Percentiles rank a stretch among this genome's conserved stretches.
Evolutionary conservation across 768 basidiomycete species (phyloP).

Genomic region (Tremella fuciformis): DNA sequence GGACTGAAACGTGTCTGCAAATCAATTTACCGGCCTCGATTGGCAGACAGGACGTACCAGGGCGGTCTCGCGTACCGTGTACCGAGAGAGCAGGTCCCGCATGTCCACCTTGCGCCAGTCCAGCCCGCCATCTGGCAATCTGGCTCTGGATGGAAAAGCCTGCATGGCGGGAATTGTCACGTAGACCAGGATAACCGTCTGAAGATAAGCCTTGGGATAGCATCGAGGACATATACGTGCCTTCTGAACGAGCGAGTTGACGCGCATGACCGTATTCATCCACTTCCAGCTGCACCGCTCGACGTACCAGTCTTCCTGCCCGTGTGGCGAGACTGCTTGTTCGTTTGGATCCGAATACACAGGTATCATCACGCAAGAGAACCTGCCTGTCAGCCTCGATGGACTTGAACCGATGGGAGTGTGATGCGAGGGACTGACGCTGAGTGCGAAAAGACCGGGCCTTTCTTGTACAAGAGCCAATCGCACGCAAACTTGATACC

Average conservation of each 20-base stretch:
- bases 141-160: slow-evolving; percentile 46
- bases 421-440: slow-evolving; percentile 62
- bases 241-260: slow-evolving; percentile 96
- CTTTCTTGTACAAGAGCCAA: slow-evolving; percentile 87
- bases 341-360: slow-evolving; percentile 82
- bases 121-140: slow-evolving; percentile 38
- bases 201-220: slow-evolving; percentile 12
- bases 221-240: slow-evolving; percentile 54
- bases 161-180: slow-evolving; percentile 79
- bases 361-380: slow-evolving; percentile 84
- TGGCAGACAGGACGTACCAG: slow-evolving; percentile 30
- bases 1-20: slow-evolving; percentile 41
- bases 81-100: slow-evolving; percentile 62
- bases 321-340: slow-evolving; percentile 63
- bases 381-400: slow-evolving; percentile 57
- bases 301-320: slow-evolving; percentile 64
- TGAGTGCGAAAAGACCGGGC: slow-evolving; percentile 91
- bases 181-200: slow-evolving; percentile 88
- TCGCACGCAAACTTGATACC: slow-evolving; percentile 98
- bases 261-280: slow-evolving; percentile 94
- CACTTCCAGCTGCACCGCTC: slow-evolving; percentile 74
- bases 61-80: slow-evolving; percentile 74
- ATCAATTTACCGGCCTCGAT: neutral
- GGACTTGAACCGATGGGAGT: neutral
- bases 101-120: slow-evolving; percentile 54